These are phyloP conservation scores for Aulographum hederae DNA, from an alignment of 2,329 filamentous ascomycete genomes.

Conservation along the genomic window DNA sequence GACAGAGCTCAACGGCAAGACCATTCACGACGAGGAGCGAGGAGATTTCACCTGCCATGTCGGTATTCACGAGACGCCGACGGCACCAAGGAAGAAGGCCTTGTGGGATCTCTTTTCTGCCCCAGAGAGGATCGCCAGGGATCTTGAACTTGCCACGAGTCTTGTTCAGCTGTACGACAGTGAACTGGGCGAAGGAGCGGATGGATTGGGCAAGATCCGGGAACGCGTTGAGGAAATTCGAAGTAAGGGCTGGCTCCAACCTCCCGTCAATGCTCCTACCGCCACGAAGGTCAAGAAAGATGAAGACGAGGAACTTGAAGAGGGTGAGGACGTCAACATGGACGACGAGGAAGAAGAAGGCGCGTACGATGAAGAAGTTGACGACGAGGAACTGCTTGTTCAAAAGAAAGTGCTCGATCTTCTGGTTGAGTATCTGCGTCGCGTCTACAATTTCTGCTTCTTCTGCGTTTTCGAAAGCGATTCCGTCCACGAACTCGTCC, in stretches of 20 bases:
- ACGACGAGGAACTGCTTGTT: conserved; percentile 72
- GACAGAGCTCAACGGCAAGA: conserved; percentile 93
- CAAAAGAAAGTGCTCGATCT: conserved; percentile 97
- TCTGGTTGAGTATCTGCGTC: conserved; percentile 85
- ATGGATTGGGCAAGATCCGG: conserved; percentile 65
- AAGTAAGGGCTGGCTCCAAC: conserved; percentile 58
- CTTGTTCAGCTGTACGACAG: conserved; percentile 71
- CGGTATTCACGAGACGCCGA: conserved; percentile 80
- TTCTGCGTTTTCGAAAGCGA: conserved; percentile 99
- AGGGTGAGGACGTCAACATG: conserved; percentile 46
- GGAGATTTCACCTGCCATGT: conserved; percentile 97
- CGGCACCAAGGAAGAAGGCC: conserved; percentile 78
- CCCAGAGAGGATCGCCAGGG: conserved; percentile 81
- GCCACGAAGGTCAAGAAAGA: conserved; percentile 42
- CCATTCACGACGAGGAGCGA: conserved; percentile 80
- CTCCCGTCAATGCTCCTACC: conserved; percentile 35
- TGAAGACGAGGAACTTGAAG: conserved; percentile 48
- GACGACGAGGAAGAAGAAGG: conserved; percentile 48
- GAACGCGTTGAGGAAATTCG: conserved; percentile 70
- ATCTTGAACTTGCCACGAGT: conserved; percentile 65
- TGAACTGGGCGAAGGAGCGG: conserved; percentile 60
- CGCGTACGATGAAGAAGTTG: conserved; percentile 56
- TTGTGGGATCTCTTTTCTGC: conserved; percentile 93
- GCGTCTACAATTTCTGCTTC: conserved; percentile 98
- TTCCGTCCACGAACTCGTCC: conserved; percentile 84